Evolutionary conservation across 2,329 filamentous ascomycete genomes (phyloP), one percentile per base, ranked within the genome.

Genomic region (Paecilomyces niveus): DNA sequence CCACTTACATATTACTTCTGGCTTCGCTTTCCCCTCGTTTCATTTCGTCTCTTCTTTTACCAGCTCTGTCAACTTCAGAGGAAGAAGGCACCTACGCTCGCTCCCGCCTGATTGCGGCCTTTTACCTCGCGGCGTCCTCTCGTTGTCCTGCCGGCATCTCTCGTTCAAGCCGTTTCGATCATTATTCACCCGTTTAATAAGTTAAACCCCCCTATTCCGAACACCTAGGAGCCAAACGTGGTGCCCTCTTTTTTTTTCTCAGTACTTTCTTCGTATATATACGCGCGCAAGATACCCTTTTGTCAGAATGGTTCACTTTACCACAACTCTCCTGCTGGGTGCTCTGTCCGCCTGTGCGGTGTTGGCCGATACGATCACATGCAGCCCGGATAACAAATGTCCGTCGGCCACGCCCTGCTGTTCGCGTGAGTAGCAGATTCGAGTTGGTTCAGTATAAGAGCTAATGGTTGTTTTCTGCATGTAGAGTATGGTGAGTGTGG

Each of bases 401-500:
- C 90, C 91, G 8, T 72, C 87, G 68, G 81, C 84, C 52, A 76
- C 83, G n/a, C 89, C 88, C 31, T 92, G 89, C 78, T 92, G 89
- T 74, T 91, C 89, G 59, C 87, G 89, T 92, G 80, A 80, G 88
- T 85, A 29, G 26, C 32, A 55, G 50, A 7, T 22, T 18, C 4
- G 11, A 33, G 32, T 18, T 18, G 31, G 21, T 55, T 35, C 9
- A 24, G 35, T 29, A 15, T 51, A 13, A 8, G 6, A n/a, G 22
- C 53, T 32, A 7, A 54, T 54, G 9, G 29, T 18, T 9, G 15
- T 31, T 35, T 29, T 21, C 11, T 5, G 5, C 31, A 8, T 35
- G 18, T 35, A 96, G 91, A 94, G 76, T 97, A 97, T 76, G 90
- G 90, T 67, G 82, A 93, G 75, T 97, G 94, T 70, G 94, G 93